Conservation (phyloP, 352 stramenopile species). For the Plasmopara viticola region DNA sequence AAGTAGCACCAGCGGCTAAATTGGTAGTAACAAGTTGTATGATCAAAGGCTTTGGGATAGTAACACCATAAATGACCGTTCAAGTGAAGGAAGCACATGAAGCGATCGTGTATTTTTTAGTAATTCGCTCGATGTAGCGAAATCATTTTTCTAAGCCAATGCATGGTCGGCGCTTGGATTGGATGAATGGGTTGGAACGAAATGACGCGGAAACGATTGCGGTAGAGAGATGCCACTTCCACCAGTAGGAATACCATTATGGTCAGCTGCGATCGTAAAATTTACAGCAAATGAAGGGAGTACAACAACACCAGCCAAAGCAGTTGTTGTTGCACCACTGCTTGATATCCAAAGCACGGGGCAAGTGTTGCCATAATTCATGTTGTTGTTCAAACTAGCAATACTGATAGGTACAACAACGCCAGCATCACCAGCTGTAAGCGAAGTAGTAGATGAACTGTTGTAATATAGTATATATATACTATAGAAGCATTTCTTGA, state of each 20-base stretch:
- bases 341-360: constrained; percentile 1
- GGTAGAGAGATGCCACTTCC: too few relatives aligned
- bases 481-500: too few relatives aligned
- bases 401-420: constrained; percentile 1
- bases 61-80: not conserved
- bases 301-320: too few relatives aligned
- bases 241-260: too few relatives aligned
- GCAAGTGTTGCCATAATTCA: constrained; percentile 1
- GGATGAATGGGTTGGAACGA: too few relatives aligned
- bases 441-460: constrained; percentile 5
- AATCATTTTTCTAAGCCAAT: not conserved
- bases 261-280: too few relatives aligned
- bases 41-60: not conserved
- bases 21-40: constrained; percentile 3
- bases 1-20: constrained; percentile 4
- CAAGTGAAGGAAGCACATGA: not conserved
- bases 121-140: not conserved
- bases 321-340: not conserved
- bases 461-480: constrained; percentile 8
- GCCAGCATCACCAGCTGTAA: not conserved
- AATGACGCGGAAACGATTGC: too few relatives aligned
- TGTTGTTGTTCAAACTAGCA: constrained; percentile 3
- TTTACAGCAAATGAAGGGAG: too few relatives aligned
- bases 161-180: not conserved
- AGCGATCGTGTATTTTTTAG: not conserved